These are phyloP conservation scores for Gaertneriomyces semiglobifer DNA, from an alignment of 192 early-diverging fungal species.

Conservation along the genomic window DNA sequence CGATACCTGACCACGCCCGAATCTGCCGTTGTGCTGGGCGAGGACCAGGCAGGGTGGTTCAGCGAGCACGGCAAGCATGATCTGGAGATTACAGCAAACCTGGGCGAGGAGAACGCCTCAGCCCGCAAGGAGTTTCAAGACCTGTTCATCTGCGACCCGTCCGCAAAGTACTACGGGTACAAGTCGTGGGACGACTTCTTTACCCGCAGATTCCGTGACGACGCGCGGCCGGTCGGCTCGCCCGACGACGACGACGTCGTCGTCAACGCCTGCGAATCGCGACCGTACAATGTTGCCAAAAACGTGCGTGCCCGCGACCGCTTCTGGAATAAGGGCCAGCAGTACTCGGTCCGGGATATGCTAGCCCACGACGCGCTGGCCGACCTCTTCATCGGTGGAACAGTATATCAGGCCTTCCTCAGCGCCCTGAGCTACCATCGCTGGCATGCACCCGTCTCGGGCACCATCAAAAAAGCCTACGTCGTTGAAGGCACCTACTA, in stretches of 20 bases:
- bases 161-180: slow-evolving; percentile 2
- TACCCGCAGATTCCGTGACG: slow-evolving; percentile 13
- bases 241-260: slow-evolving; percentile 24
- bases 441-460: slow-evolving; percentile 22
- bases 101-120: background rate
- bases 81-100: slow-evolving; percentile 17
- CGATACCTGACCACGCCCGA: slow-evolving; percentile 8
- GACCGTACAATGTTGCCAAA: slow-evolving; percentile 11
- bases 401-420: slow-evolving; percentile 26
- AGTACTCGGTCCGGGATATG: slow-evolving; percentile 21
- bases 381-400: slow-evolving; percentile 14
- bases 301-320: slow-evolving; percentile 10
- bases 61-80: slow-evolving; percentile 13
- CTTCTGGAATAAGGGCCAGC: slow-evolving; percentile 27
- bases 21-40: background rate
- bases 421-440: slow-evolving; percentile 15
- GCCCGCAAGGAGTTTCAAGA: slow-evolving; percentile 14
- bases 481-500: slow-evolving; percentile 23
- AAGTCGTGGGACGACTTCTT: slow-evolving; percentile 30
- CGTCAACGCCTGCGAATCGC: slow-evolving; percentile 22
- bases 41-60: slow-evolving; percentile 16
- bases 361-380: slow-evolving; percentile 17
- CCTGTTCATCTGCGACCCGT: slow-evolving; percentile 18
- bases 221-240: slow-evolving; percentile 13
- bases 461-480: slow-evolving; percentile 12